Evolutionary conservation across 2,329 filamentous ascomycete species (phyloP).

Genomic region (Graphiopsis chlorocephala): DNA sequence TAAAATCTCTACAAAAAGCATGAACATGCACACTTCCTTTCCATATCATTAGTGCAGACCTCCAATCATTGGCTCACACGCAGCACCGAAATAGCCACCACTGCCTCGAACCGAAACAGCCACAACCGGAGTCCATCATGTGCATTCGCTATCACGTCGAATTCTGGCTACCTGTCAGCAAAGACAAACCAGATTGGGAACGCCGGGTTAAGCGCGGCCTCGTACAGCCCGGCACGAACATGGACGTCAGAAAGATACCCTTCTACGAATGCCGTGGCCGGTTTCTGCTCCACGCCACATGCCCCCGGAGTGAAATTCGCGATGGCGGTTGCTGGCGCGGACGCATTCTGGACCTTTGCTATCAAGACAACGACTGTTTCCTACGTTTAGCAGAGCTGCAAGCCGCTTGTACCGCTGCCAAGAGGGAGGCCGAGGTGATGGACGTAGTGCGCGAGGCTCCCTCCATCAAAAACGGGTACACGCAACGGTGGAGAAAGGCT

Average conservation of each 20-base stretch:
- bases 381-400: not conserved
- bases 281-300: not conserved
- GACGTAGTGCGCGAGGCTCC: not conserved
- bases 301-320: not conserved
- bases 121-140: not conserved
- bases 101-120: not conserved
- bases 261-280: constrained; percentile 12
- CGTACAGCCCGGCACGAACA: not conserved
- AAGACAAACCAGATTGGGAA: not conserved
- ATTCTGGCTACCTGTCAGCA: not conserved
- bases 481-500: not conserved
- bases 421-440: not conserved
- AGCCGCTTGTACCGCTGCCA: not conserved
- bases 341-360: constrained; percentile 3
- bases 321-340: not conserved
- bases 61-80: not conserved
- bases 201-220: constrained; percentile 6
- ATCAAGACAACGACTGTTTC: constrained; percentile 6
- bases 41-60: not conserved
- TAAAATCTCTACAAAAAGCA: not conserved
- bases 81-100: not conserved
- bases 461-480: not conserved
- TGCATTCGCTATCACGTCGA: constrained; percentile 9
- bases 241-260: not conserved
- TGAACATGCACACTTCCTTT: not conserved